phyloP scores from a whole-genome alignment of 768 basidiomycete species.

The Suillus variegatus region DNA sequence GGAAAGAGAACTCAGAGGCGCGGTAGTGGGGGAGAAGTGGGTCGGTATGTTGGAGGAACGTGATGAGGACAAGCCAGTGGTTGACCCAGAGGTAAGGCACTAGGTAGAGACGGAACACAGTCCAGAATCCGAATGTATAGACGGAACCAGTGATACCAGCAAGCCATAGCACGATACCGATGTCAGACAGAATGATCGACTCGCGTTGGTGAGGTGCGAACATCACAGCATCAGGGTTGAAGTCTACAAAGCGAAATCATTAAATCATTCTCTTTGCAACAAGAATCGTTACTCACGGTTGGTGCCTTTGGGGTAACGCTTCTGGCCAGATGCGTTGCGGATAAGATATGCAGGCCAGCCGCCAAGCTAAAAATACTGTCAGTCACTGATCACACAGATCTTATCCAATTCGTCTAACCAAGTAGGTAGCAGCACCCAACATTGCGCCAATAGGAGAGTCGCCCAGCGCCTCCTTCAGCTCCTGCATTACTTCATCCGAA shows the following conservation, averaged over 20 bases:
- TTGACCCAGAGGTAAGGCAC: conserved; percentile 93
- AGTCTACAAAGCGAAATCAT: conserved; percentile 47
- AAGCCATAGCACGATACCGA: conserved; percentile 80
- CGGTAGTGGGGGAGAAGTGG: conserved; percentile 94
- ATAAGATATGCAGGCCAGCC: conserved; percentile 90
- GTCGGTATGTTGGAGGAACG: conserved; percentile 98
- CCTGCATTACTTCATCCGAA: conserved; percentile 63
- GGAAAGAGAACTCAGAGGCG: conserved; percentile 85
- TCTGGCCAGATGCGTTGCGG: conserved; percentile 84
- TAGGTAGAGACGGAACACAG: conserved; percentile 78
- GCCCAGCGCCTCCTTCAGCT: conserved; percentile 83
- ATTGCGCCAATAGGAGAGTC: conserved; percentile 84
- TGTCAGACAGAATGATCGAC: conserved; percentile 79
- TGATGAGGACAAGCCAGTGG: conserved; percentile 96
- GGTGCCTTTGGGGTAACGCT: conserved; percentile 71
- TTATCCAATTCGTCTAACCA: conserved; percentile 43
- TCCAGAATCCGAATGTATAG: conserved; percentile 62
- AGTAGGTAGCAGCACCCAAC: conserved; percentile 52
- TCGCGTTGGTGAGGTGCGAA: conserved; percentile 79
- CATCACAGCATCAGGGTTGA: conserved; percentile 75
- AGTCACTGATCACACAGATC: background rate
- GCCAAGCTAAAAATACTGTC: conserved; percentile 47
- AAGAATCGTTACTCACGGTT: conserved; percentile 60
- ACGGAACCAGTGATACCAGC: conserved; percentile 55
- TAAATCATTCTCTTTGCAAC: background rate